Evolutionary conservation across 1,284 basidiomycete species (phyloP).

Genomic region (Omphalotus olearius): DNA sequence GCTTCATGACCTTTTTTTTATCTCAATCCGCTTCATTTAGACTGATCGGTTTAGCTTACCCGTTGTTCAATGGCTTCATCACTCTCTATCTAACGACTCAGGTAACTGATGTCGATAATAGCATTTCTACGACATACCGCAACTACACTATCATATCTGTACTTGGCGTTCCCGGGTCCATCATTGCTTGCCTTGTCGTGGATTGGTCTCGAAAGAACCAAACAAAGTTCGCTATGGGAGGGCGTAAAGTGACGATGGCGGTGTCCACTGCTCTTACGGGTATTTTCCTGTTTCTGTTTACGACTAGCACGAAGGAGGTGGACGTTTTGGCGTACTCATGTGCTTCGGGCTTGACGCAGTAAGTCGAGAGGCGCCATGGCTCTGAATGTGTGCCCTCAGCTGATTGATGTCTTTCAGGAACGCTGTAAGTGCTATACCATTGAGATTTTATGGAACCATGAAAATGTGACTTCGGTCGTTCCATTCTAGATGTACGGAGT

Average conservation of each 20-base stretch:
- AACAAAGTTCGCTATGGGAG: slow-evolving; percentile 33
- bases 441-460: neutral
- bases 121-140: slow-evolving; percentile 37
- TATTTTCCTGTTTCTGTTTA: slow-evolving; percentile 60
- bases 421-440: neutral
- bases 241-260: slow-evolving; percentile 47
- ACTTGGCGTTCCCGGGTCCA: slow-evolving; percentile 55
- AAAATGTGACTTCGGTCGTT: neutral
- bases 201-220: slow-evolving; percentile 36
- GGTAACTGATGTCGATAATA: slow-evolving; percentile 17
- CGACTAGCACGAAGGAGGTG: slow-evolving; percentile 42
- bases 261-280: slow-evolving; percentile 45
- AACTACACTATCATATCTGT: slow-evolving; percentile 47
- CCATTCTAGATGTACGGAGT: slow-evolving; percentile 51
- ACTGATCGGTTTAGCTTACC: slow-evolving; percentile 57
- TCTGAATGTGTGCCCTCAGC: neutral
- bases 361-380: neutral
- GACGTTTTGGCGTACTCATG: slow-evolving; percentile 53
- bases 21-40: slow-evolving; percentile 13
- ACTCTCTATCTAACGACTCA: slow-evolving; percentile 45
- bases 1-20: neutral
- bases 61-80: slow-evolving; percentile 51
- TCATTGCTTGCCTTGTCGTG: slow-evolving; percentile 51
- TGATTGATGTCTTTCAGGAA: neutral
- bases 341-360: slow-evolving; percentile 42